Evolutionary conservation across 495 filamentous ascomycete species (phyloP).

Genomic region (Aspergillus sparsus): DNA sequence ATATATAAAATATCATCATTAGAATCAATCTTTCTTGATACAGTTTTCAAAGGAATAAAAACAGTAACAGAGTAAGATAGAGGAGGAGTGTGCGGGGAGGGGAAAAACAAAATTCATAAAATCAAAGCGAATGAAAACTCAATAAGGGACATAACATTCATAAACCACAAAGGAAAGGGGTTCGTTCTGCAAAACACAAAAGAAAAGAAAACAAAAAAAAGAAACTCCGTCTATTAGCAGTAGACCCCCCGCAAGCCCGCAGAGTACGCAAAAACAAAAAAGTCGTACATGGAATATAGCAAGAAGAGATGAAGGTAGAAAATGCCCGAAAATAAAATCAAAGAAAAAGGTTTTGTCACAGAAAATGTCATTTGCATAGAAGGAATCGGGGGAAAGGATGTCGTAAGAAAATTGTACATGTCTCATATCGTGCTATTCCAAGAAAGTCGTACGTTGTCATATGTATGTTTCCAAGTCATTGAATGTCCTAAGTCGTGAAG

Average conservation of each 20-base stretch:
- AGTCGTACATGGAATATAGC: slow-evolving; percentile 23
- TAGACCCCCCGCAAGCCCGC: slow-evolving; percentile 15
- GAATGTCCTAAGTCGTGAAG: slow-evolving; percentile 24
- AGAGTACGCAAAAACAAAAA: neutral
- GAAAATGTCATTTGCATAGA: slow-evolving; percentile 9
- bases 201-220: slow-evolving; percentile 5
- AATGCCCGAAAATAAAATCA: slow-evolving; percentile 14
- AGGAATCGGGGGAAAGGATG: slow-evolving; percentile 1
- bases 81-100: neutral
- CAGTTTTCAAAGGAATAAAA: neutral
- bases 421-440: slow-evolving; percentile 23
- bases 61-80: neutral
- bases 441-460: slow-evolving; percentile 22
- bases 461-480: slow-evolving; percentile 28
- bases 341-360: slow-evolving; percentile 3
- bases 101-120: neutral
- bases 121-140: neutral
- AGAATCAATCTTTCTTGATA: neutral
- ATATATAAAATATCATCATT: too few species aligned
- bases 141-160: slow-evolving; percentile 6
- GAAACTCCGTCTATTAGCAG: slow-evolving; percentile 22
- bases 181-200: slow-evolving; percentile 5
- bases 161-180: slow-evolving; percentile 7
- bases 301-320: slow-evolving; percentile 8
- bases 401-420: slow-evolving; percentile 26